phyloP scores from a whole-genome alignment of 208 protist genomes.

The Blastocrithidia nonstop region DNA sequence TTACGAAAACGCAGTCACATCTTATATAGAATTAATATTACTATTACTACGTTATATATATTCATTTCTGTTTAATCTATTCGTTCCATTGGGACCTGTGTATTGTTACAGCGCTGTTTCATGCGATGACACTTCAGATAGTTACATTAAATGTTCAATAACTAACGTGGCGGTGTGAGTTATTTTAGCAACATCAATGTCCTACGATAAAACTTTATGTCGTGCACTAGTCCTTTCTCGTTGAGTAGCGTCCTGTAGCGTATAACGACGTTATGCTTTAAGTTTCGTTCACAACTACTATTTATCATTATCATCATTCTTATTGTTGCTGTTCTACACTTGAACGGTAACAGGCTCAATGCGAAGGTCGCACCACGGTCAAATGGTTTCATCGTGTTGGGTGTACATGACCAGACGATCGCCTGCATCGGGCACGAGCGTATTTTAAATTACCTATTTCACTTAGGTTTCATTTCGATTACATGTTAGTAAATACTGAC shows the following conservation, averaged over 20 bases:
- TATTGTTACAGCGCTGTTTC: no score
- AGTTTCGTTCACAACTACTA: neutral
- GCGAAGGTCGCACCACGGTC: constrained; percentile 7
- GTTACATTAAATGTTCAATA: no score
- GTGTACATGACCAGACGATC: constrained; percentile 12
- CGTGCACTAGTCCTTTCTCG: constrained; percentile 8
- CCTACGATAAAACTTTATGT: constrained; percentile 12
- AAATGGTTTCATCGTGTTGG: constrained; percentile 13
- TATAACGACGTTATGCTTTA: neutral
- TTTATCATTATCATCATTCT: neutral
- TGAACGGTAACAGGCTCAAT: neutral
- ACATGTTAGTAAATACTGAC: constrained; percentile 45
- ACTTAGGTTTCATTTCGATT: constrained; percentile 16
- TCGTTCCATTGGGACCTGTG: no score
- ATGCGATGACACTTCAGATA: no score
- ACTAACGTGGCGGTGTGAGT: constrained; percentile 10
- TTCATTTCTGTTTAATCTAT: no score
- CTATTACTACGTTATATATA: no score
- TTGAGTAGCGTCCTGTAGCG: neutral
- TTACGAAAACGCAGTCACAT: no score
- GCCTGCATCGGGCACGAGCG: constrained; percentile 25
- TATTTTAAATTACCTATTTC: constrained; percentile 17
- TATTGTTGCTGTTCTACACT: neutral
- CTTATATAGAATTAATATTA: no score
- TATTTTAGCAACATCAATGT: constrained; percentile 24